Percentiles rank a stretch among this genome's conserved stretches.
phyloP scores from a whole-genome alignment of 2,329 filamentous ascomycete species.

The Corinectria fuckeliana region DNA sequence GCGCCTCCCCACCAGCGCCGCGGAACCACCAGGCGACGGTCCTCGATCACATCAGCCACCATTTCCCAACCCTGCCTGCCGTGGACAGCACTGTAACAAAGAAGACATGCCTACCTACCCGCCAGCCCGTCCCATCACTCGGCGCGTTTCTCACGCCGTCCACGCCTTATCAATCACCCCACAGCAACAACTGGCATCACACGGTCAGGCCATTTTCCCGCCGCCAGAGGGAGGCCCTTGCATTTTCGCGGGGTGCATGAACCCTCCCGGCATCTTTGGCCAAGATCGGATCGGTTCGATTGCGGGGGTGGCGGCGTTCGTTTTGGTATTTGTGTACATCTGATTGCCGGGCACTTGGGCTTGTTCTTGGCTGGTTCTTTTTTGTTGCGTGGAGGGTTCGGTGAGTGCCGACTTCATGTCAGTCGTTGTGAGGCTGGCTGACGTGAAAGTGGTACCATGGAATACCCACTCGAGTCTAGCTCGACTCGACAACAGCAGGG shows the following conservation, averaged over 20 bases:
- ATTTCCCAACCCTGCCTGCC: too few species aligned
- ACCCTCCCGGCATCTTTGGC: background rate
- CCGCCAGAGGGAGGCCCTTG: too few species aligned
- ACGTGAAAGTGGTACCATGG: constrained; percentile 10
- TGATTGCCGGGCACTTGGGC: background rate
- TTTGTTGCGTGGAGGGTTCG: background rate
- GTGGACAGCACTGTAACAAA: too few species aligned
- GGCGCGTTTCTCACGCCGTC: constrained; percentile 11
- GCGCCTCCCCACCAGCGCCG: too few species aligned
- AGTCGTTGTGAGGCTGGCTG: background rate
- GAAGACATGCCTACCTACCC: too few species aligned
- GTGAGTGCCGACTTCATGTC: background rate
- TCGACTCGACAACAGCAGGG: background rate
- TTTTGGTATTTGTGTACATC: background rate
- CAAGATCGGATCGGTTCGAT: background rate
- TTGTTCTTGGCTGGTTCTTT: background rate
- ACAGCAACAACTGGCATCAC: constrained; percentile 5
- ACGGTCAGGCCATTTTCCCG: constrained; percentile 35
- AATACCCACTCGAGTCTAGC: background rate
- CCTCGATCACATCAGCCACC: too few species aligned
- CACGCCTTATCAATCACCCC: constrained; percentile 27
- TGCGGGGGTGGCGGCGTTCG: background rate
- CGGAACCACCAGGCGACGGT: too few species aligned
- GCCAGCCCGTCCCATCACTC: background rate
- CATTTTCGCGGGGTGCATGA: constrained; percentile 41